phyloP scores from a whole-genome alignment of 768 basidiomycete species.

The Boletus tylopilopsis region DNA sequence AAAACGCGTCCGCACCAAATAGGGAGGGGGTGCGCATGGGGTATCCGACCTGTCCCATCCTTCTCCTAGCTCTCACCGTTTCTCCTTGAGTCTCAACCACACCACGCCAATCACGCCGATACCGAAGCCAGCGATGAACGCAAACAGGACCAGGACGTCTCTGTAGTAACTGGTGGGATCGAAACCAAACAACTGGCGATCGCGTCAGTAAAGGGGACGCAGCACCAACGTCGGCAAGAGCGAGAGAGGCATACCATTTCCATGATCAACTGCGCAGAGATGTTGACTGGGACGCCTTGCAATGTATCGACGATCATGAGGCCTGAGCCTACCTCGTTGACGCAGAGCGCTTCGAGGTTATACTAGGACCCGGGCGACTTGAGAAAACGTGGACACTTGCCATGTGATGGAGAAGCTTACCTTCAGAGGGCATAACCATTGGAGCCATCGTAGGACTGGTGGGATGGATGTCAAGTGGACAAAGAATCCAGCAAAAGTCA shows the following conservation, averaged over 20 bases:
- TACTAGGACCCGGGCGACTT: slow-evolving; percentile 37
- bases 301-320: slow-evolving; percentile 77
- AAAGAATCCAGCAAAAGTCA: slow-evolving; percentile 92
- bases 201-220: background rate
- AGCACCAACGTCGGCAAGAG: background rate
- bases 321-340: slow-evolving; percentile 91
- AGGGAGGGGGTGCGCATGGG: too few relatives aligned
- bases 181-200: slow-evolving; percentile 78
- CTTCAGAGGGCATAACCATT: slow-evolving; percentile 86
- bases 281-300: slow-evolving; percentile 75
- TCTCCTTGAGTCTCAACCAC: slow-evolving; percentile 74
- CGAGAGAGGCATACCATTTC: slow-evolving; percentile 50
- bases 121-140: slow-evolving; percentile 79
- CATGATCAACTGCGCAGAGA: slow-evolving; percentile 87
- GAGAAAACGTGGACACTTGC: background rate
- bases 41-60: too few relatives aligned
- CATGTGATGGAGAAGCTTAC: slow-evolving; percentile 8
- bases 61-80: too few relatives aligned
- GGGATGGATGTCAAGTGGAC: slow-evolving; percentile 84
- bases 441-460: slow-evolving; percentile 88
- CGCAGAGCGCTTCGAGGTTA: slow-evolving; percentile 77
- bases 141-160: slow-evolving; percentile 84
- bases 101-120: slow-evolving; percentile 70
- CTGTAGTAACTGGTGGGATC: slow-evolving; percentile 78
- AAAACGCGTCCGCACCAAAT: too few relatives aligned